Conservation (phyloP, 176 grass and related monocot genomes). For the Pontederia crassipes region DNA sequence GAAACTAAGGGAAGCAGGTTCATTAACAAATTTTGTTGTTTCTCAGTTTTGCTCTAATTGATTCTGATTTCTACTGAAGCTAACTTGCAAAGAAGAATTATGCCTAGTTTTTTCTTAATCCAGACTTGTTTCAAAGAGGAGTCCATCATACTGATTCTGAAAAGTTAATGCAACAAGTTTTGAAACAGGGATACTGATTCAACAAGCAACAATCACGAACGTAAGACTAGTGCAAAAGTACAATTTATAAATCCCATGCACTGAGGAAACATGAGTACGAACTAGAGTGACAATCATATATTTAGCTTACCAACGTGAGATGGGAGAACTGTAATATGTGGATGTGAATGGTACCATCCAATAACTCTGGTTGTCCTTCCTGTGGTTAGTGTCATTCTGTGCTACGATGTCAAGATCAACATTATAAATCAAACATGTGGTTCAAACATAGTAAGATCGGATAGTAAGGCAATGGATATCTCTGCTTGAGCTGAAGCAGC, state of each 20-base stretch:
- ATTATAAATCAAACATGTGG: constrained; percentile 8
- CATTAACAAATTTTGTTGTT: too few species aligned
- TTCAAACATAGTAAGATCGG: constrained; percentile 1
- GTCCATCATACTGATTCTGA: too few species aligned
- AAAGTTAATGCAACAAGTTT: too few species aligned
- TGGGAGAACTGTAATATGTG: constrained; percentile 91
- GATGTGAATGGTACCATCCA: constrained; percentile 98
- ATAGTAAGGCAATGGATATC: constrained; percentile 53
- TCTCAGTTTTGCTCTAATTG: too few species aligned
- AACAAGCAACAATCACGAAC: too few species aligned
- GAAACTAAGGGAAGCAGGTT: too few species aligned
- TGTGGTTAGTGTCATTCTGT: constrained; percentile 64
- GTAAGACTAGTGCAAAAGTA: too few species aligned
- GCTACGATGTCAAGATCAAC: constrained; percentile 41
- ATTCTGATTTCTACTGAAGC: too few species aligned
- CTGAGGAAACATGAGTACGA: neutral
- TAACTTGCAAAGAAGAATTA: too few species aligned
- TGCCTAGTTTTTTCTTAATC: too few species aligned
- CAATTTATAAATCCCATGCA: neutral
- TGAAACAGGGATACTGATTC: too few species aligned
- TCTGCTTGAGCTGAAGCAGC: constrained; percentile 80
- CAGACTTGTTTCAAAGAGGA: too few species aligned
- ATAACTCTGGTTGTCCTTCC: constrained; percentile 87
- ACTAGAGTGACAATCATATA: neutral
- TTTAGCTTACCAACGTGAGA: constrained; percentile 66